Percentiles rank a stretch among this genome's conserved stretches.
Conservation (phyloP, 257 asterid species). For the Gynochthodes officinalis region DNA sequence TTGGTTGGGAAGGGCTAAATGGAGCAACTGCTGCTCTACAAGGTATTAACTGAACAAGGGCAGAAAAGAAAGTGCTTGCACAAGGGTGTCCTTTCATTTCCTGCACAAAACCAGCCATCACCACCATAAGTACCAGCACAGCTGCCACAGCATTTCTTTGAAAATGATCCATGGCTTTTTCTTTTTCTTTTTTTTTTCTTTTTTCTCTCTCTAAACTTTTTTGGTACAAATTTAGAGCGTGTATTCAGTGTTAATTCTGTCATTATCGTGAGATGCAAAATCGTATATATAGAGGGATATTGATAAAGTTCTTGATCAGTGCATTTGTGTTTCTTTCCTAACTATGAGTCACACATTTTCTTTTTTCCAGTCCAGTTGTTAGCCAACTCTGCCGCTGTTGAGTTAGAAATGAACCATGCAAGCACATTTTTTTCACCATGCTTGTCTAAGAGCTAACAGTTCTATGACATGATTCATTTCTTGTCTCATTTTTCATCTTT, state of each 20-base stretch:
- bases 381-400: background rate
- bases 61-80: slow-evolving; percentile 63
- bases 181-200: no score
- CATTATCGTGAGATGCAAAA: background rate
- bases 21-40: slow-evolving; percentile 85
- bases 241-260: background rate
- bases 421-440: background rate
- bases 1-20: slow-evolving; percentile 62
- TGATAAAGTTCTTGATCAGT: background rate
- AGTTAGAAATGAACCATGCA: background rate
- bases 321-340: slow-evolving; percentile 59
- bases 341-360: slow-evolving; percentile 40
- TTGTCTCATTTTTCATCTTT: no score
- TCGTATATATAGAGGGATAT: background rate
- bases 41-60: slow-evolving; percentile 86
- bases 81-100: slow-evolving; percentile 51
- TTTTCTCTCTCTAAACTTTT: no score
- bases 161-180: slow-evolving; percentile 33
- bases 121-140: slow-evolving; percentile 28
- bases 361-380: slow-evolving; percentile 25
- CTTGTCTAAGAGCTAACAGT: background rate
- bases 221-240: no score
- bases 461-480: background rate
- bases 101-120: slow-evolving; percentile 22
- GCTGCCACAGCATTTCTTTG: slow-evolving; percentile 10